phyloP scores from a whole-genome alignment of 1,139 yeast species.

The Kodamaea anthophila region DNA sequence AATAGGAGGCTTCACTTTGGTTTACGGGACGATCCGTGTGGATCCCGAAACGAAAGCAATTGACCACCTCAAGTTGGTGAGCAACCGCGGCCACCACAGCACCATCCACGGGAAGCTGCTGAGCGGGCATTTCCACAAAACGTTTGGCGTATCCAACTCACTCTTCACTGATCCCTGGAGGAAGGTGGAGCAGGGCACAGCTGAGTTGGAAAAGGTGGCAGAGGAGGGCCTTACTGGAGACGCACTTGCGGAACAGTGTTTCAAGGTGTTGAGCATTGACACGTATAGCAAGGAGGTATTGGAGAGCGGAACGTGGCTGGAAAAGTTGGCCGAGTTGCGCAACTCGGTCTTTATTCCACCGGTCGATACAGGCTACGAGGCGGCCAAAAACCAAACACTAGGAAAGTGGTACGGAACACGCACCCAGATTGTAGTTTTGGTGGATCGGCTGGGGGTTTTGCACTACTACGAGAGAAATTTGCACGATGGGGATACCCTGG shows the following conservation, averaged over 20 bases:
- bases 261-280: constrained; percentile 47
- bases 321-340: constrained; percentile 40
- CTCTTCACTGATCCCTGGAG: constrained; percentile 64
- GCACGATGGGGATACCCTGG: constrained; percentile 13
- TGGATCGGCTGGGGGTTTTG: constrained; percentile 42
- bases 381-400: constrained; percentile 11
- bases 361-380: constrained; percentile 19
- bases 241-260: constrained; percentile 44
- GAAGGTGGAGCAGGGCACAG: constrained; percentile 53
- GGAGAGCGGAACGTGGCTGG: constrained; percentile 19
- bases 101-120: constrained; percentile 19
- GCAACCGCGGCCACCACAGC: constrained; percentile 44
- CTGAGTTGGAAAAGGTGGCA: constrained; percentile 34
- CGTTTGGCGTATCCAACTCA: constrained; percentile 63
- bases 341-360: constrained; percentile 74
- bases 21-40: constrained; percentile 55
- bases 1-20: constrained; percentile 80
- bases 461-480: constrained; percentile 36
- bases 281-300: constrained; percentile 29
- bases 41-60: constrained; percentile 19
- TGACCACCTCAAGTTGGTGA: constrained; percentile 41
- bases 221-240: constrained; percentile 16
- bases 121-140: constrained; percentile 8
- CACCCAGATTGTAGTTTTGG: constrained; percentile 74
- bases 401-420: constrained; percentile 79